These are phyloP conservation scores for Tricholoma bakamatsutake DNA, from an alignment of 768 basidiomycete species.

Conservation along the genomic window DNA sequence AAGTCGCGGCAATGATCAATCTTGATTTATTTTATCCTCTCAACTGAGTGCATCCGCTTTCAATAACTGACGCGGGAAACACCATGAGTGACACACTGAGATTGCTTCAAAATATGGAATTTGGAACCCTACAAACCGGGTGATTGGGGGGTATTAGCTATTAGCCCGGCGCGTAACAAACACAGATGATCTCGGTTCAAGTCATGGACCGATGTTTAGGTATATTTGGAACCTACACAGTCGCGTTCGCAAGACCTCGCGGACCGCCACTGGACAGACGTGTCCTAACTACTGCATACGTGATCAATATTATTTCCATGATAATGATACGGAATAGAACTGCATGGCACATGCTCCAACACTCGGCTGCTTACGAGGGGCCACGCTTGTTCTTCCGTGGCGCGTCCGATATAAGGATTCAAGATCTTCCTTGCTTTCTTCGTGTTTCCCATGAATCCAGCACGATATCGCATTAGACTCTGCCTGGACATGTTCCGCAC, in stretches of 20 bases:
- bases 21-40: no score
- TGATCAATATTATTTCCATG: slow-evolving; percentile 7
- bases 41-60: no score
- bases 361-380: slow-evolving; percentile 4
- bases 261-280: slow-evolving; percentile 1
- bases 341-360: slow-evolving; percentile 5
- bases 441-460: slow-evolving; percentile 29
- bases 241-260: slow-evolving; percentile 4
- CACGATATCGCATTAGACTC: slow-evolving; percentile 45
- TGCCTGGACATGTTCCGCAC: slow-evolving; percentile 38
- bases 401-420: not conserved
- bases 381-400: slow-evolving; percentile 1
- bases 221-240: slow-evolving; percentile 14
- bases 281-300: slow-evolving; percentile 2
- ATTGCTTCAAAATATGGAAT: no score
- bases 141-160: no score
- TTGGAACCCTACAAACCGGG: no score
- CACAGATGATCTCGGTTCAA: slow-evolving; percentile 4
- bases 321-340: slow-evolving; percentile 2
- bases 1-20: no score
- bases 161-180: no score
- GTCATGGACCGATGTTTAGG: slow-evolving; percentile 15
- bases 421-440: not conserved
- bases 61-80: no score
- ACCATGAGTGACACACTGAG: no score